These are phyloP conservation scores for Inonotus hispidus DNA, from an alignment of 1,284 basidiomycete species.

Conservation along the genomic window DNA sequence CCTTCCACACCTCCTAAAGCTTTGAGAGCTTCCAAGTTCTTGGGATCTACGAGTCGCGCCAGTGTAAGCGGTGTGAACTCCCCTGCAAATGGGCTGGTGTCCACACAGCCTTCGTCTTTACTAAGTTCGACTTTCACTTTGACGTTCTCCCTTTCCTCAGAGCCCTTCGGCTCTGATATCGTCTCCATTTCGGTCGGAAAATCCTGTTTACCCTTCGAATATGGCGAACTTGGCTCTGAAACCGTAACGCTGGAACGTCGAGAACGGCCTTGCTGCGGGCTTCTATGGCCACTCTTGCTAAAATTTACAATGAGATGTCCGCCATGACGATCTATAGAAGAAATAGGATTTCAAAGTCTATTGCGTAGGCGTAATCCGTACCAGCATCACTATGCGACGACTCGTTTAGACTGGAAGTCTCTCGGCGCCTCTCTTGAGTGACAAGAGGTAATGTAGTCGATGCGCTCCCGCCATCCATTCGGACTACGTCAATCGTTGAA, in stretches of 20 bases:
- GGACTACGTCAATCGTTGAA: slow-evolving; percentile 4
- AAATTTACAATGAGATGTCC: neutral
- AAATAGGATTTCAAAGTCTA: neutral
- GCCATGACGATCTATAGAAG: neutral
- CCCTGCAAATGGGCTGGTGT: slow-evolving; percentile 44
- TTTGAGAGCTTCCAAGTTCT: slow-evolving; percentile 63
- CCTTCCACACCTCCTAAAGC: slow-evolving; percentile 70
- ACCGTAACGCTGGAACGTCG: slow-evolving; percentile 11
- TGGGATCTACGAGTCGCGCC: slow-evolving; percentile 87
- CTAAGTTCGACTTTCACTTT: slow-evolving; percentile 17
- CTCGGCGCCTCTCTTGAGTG: neutral
- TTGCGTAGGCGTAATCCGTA: neutral
- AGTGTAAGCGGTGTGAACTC: slow-evolving; percentile 69
- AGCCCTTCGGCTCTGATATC: neutral
- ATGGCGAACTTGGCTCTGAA: neutral
- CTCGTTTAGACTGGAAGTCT: neutral
- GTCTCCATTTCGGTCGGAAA: neutral
- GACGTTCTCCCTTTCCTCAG: neutral
- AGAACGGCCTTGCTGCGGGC: neutral
- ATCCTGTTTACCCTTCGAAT: neutral
- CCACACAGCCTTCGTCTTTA: slow-evolving; percentile 21
- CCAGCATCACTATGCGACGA: neutral
- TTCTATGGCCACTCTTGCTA: neutral
- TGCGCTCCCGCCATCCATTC: neutral
- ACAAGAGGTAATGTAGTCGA: neutral